Evolutionary conservation across 192 early-diverging fungal species (phyloP), one percentile per base, ranked within the genome.

Genomic region (Backusella circina): DNA sequence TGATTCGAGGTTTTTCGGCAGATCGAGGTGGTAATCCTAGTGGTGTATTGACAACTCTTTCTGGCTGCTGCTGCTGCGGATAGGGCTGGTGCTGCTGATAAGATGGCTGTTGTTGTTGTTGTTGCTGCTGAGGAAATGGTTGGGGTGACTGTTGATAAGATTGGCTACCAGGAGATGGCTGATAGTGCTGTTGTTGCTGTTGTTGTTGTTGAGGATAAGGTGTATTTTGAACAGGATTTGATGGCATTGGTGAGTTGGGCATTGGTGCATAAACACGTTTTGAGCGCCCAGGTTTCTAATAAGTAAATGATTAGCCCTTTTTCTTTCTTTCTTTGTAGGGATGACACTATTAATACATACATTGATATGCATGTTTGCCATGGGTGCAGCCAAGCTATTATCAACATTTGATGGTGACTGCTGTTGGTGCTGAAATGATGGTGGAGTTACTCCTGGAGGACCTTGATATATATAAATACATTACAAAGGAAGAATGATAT

Each of bases 1-100:
- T 95, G 66, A 99, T 99, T 18, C 89, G 88, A 28, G 91, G 74
- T 70, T 84, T 85, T 82, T 84, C 28, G 5, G 32, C 33, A 54
- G 69, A 26, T 41, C 69, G 82, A 41, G 72, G 79, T 65, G 83
- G 76, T 68, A 70, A 74, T 33, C 81, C 47, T 79, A 76, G 12
- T 67, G 85, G 68, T 78, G 88, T 36, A 38, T 69, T 69, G 67
- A 79, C 41, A 66, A 76, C 26, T 31, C 73, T 31, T 67, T 80
- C 70, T 10, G 26, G 70, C 77, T 77, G 81, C 4, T 77, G 81
- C 65, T 74, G 41, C 37, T 72, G 65, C 30, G 77, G 81, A 13
- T 44, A 30, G 57, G 9, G 64, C 70, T 47, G 44, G 13, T 41
- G 39, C 13, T 35, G 33, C 5, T 35, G 33, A 35, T 35, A 35